These are phyloP conservation scores for Balansia obtecta DNA, from an alignment of 2,329 filamentous ascomycete species.

Conservation along the genomic window DNA sequence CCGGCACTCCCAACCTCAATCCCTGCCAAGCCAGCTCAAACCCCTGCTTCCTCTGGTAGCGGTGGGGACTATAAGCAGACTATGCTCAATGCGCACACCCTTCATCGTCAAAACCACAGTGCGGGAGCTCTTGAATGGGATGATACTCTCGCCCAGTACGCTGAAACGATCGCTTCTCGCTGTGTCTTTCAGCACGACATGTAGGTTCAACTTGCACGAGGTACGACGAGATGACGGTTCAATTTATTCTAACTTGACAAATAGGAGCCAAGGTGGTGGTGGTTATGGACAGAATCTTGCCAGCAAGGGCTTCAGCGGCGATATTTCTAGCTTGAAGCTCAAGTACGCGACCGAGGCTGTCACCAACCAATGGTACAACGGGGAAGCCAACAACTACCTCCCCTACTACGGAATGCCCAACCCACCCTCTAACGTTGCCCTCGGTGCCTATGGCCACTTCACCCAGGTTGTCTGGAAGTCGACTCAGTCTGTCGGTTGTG, in stretches of 20 bases:
- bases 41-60: background rate
- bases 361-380: constrained; percentile 82
- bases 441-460: constrained; percentile 50
- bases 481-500: constrained; percentile 31
- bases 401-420: constrained; percentile 45
- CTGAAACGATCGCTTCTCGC: constrained; percentile 46
- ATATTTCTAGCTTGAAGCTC: constrained; percentile 27
- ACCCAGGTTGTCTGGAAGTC: constrained; percentile 31
- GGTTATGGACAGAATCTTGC: constrained; percentile 90
- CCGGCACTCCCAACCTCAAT: background rate
- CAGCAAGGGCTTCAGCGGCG: constrained; percentile 35
- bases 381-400: constrained; percentile 47
- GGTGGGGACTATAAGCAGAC: constrained; percentile 21
- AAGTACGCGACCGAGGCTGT: constrained; percentile 53
- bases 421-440: constrained; percentile 46
- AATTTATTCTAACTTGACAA: constrained; percentile 19
- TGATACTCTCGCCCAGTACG: constrained; percentile 48
- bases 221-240: background rate
- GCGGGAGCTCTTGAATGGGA: constrained; percentile 54
- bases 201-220: constrained; percentile 35
- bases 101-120: constrained; percentile 75
- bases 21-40: background rate
- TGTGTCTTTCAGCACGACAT: constrained; percentile 68
- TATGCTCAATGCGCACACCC: constrained; percentile 66
- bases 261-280: constrained; percentile 43